phyloP scores from a whole-genome alignment of 2,329 filamentous ascomycete species.

The Exophiala lecanii-corni region DNA sequence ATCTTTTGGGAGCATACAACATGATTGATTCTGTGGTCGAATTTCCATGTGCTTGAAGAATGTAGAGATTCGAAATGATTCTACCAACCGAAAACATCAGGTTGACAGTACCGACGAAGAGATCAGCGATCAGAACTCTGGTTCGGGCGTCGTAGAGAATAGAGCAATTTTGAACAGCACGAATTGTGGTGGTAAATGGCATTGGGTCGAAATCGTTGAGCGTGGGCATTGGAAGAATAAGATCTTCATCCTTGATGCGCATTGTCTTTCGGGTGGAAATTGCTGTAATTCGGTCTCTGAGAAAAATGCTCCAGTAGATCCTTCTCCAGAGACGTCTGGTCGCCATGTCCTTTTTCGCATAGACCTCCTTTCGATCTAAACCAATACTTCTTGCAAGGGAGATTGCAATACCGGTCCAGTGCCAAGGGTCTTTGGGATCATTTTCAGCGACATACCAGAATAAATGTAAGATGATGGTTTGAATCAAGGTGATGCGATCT shows the following conservation, averaged over 20 bases:
- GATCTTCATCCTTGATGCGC: slow-evolving; percentile 73
- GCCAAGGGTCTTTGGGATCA: slow-evolving; percentile 96
- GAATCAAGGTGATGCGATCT: slow-evolving; percentile 83
- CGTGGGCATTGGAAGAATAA: slow-evolving; percentile 10
- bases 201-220: slow-evolving; percentile 15
- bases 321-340: slow-evolving; percentile 81
- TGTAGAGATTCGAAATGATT: slow-evolving; percentile 15
- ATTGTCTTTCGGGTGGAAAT: slow-evolving; percentile 89
- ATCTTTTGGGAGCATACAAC: slow-evolving; percentile 16
- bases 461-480: slow-evolving; percentile 83
- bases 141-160: slow-evolving; percentile 7
- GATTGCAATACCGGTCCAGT: slow-evolving; percentile 97
- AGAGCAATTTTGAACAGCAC: slow-evolving; percentile 5
- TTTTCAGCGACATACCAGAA: slow-evolving; percentile 98
- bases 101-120: slow-evolving; percentile 15
- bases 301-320: slow-evolving; percentile 97
- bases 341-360: slow-evolving; percentile 11
- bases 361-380: slow-evolving; percentile 64
- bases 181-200: slow-evolving; percentile 8
- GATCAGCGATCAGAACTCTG: slow-evolving; percentile 14
- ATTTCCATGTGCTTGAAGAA: slow-evolving; percentile 14
- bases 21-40: slow-evolving; percentile 19
- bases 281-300: slow-evolving; percentile 86
- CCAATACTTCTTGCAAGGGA: slow-evolving; percentile 91
- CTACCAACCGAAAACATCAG: slow-evolving; percentile 15